These are phyloP conservation scores for Echinochloa phyllopogon DNA, from an alignment of 176 grass and related monocot genomes.

Conservation along the genomic window DNA sequence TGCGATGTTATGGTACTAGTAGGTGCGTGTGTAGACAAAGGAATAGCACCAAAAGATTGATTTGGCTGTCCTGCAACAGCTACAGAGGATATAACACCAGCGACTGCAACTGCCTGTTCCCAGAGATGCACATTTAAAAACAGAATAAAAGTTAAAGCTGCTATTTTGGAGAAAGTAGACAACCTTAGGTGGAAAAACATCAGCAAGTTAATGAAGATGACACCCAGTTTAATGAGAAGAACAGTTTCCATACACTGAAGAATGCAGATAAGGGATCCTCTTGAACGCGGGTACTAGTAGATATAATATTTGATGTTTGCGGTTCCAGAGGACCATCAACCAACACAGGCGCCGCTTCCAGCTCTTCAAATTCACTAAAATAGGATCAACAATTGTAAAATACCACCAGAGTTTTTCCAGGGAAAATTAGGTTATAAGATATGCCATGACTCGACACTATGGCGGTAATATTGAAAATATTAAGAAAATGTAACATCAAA, in stretches of 20 bases:
- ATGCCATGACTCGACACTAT: not conserved
- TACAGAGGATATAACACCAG: constrained; percentile 39
- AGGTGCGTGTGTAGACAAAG: constrained; percentile 44
- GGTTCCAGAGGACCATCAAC: constrained; percentile 56
- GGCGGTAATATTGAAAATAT: not conserved
- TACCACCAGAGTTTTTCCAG: too few species aligned
- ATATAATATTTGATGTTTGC: constrained; percentile 33
- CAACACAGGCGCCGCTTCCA: constrained; percentile 54
- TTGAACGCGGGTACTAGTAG: constrained; percentile 43
- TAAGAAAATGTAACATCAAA: not conserved
- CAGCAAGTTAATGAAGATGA: not conserved
- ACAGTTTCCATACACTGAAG: constrained; percentile 53
- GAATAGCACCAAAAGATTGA: constrained; percentile 19
- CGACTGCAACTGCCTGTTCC: constrained; percentile 50
- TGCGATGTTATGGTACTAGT: constrained; percentile 19
- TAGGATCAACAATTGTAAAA: constrained; percentile 20
- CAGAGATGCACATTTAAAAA: constrained; percentile 22
- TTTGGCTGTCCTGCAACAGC: constrained; percentile 31
- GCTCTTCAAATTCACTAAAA: constrained; percentile 72
- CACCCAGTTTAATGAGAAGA: not conserved
- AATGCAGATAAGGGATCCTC: constrained; percentile 54
- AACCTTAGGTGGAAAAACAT: constrained; percentile 1
- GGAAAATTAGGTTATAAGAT: not conserved
- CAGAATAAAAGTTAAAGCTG: constrained; percentile 5
- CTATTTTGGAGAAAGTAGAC: constrained; percentile 24